Conservation (phyloP, 2,329 filamentous ascomycete species). For the Hypoxylon sp. region DNA sequence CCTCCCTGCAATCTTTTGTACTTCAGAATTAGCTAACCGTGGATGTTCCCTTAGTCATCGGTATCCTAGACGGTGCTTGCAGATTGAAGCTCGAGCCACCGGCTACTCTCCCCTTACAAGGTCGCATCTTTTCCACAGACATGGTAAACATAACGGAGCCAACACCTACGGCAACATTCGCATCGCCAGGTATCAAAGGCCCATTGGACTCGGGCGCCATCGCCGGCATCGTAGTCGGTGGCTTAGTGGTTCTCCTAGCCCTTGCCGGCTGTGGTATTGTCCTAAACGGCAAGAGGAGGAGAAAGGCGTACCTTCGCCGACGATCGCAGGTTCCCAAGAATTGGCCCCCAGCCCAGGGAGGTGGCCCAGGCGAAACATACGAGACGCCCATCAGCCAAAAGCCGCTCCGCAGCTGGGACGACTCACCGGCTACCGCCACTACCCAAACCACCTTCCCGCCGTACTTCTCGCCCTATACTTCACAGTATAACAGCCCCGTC, state of each 20-base stretch:
- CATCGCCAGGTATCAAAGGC: conserved; percentile 53
- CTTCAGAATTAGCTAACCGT: too few relatives aligned
- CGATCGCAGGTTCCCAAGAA: conserved; percentile 54
- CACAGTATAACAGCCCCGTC: conserved; percentile 67
- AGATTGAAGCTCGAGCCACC: conserved; percentile 59
- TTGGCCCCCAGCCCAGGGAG: conserved; percentile 53
- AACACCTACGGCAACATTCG: conserved; percentile 51
- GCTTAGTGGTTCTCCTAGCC: conserved; percentile 57
- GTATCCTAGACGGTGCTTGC: conserved; percentile 64
- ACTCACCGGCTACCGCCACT: conserved; percentile 58
- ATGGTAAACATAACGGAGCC: conserved; percentile 61
- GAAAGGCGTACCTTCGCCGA: conserved; percentile 60
- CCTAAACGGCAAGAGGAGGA: conserved; percentile 63
- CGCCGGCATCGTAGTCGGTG: conserved; percentile 66
- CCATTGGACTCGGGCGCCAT: conserved; percentile 63
- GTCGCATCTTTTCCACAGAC: conserved; percentile 60
- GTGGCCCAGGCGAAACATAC: conserved; percentile 52
- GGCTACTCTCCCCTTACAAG: conserved; percentile 58
- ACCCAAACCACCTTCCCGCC: conserved; percentile 53
- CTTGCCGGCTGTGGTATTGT: conserved; percentile 62
- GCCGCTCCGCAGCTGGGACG: conserved; percentile 62
- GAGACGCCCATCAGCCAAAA: conserved; percentile 64
- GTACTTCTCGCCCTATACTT: conserved; percentile 68
- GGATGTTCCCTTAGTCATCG: too few relatives aligned
- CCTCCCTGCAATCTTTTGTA: too few relatives aligned